Conservation (phyloP, 2,329 filamentous ascomycete genomes). For the Aspergillus sergii region DNA sequence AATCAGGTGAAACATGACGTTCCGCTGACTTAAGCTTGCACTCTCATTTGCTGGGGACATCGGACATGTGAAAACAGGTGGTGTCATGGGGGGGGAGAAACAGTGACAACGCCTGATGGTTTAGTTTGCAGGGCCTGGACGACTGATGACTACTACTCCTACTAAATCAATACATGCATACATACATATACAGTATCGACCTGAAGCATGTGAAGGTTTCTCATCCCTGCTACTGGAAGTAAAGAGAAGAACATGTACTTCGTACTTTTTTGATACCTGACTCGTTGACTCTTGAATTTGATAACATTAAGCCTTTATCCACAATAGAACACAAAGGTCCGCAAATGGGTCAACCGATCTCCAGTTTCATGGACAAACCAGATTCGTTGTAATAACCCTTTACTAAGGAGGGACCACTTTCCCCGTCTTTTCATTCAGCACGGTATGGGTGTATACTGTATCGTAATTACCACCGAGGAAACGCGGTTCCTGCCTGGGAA, state of each 20-base stretch:
- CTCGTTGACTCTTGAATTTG: neutral
- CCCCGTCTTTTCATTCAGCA: neutral
- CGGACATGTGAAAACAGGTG: constrained; percentile 12
- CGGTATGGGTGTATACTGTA: constrained; percentile 1
- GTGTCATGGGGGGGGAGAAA: neutral
- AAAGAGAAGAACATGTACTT: neutral
- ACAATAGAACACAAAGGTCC: neutral
- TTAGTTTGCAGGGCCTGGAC: neutral
- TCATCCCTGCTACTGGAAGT: neutral
- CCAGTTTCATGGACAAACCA: constrained; percentile 21
- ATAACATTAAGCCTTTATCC: neutral
- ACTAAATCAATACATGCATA: neutral
- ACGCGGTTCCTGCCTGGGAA: neutral
- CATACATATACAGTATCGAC: neutral
- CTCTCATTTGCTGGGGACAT: constrained; percentile 7
- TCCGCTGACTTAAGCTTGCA: constrained; percentile 12
- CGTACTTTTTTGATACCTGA: neutral
- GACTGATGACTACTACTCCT: neutral
- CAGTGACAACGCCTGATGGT: neutral
- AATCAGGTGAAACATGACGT: constrained; percentile 9
- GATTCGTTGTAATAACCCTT: constrained; percentile 13
- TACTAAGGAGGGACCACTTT: constrained; percentile 17
- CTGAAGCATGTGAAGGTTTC: constrained; percentile 18
- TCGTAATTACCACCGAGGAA: constrained; percentile 4
- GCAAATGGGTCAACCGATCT: neutral